Evolutionary conservation across 2,329 filamentous ascomycete genomes (phyloP).

Genomic region (Apiospora pterosperma): DNA sequence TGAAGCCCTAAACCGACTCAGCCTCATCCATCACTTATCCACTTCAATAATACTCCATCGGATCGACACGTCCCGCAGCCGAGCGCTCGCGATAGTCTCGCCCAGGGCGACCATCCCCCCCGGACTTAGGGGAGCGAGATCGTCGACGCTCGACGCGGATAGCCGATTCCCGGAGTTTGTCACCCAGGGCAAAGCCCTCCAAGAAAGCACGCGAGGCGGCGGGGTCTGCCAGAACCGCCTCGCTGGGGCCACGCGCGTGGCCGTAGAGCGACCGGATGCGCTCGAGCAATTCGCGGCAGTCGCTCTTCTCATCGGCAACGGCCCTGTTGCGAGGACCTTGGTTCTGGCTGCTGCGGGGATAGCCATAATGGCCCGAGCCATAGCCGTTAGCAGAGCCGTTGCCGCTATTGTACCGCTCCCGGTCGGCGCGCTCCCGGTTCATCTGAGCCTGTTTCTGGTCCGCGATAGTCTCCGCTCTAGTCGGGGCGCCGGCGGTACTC

Average conservation of each 20-base stretch:
- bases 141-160: constrained; percentile 2
- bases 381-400: neutral
- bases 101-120: neutral
- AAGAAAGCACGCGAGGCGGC: constrained; percentile 22
- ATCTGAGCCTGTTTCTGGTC: neutral
- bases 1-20: no score
- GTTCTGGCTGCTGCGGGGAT: neutral
- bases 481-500: neutral
- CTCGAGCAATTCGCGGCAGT: constrained; percentile 8
- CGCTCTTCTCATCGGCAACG: constrained; percentile 11
- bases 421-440: neutral
- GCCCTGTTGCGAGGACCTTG: neutral
- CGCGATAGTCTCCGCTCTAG: neutral
- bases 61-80: neutral
- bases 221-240: constrained; percentile 16
- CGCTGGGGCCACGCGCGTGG: constrained; percentile 11
- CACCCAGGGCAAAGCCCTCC: constrained; percentile 21
- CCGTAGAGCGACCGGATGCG: constrained; percentile 18
- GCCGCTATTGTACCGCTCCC: neutral
- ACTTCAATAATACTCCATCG: neutral
- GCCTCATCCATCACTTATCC: neutral
- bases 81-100: constrained; percentile 1
- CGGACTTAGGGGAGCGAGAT: constrained; percentile 3
- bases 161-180: constrained; percentile 3
- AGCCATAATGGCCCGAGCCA: neutral